phyloP scores from a whole-genome alignment of 805 yeast genomes.

The Schwanniomyces polymorphus region DNA sequence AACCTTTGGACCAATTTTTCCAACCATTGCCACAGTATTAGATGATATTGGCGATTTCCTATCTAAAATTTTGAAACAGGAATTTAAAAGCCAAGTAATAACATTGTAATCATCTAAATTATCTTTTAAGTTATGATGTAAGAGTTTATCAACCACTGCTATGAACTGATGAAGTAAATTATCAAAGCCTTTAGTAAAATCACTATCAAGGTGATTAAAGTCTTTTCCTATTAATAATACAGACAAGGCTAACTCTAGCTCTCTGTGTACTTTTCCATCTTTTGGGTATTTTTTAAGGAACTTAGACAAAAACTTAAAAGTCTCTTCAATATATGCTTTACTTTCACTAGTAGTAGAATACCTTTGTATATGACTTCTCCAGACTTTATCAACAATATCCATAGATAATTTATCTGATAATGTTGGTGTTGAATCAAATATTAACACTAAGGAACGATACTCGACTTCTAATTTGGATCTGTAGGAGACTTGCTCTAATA shows the following conservation, averaged over 20 bases:
- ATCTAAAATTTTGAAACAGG: conserved; percentile 15
- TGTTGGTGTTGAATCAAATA: conserved; percentile 11
- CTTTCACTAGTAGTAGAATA: conserved; percentile 25
- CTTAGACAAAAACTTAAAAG: conserved; percentile 13
- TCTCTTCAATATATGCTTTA: conserved; percentile 16
- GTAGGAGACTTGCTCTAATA: conserved; percentile 53
- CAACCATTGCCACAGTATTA: conserved; percentile 3
- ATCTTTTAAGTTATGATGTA: background rate
- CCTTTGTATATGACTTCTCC: conserved; percentile 43
- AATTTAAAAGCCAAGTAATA: conserved; percentile 27
- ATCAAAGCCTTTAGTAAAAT: background rate
- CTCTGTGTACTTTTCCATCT: conserved; percentile 1
- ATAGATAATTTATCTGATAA: background rate
- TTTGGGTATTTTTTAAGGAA: conserved; percentile 4
- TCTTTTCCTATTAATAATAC: conserved; percentile 5
- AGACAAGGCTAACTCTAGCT: conserved; percentile 9
- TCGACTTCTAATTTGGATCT: conserved; percentile 53
- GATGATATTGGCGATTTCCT: background rate
- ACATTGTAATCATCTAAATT: background rate
- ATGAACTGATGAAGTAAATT: conserved; percentile 1
- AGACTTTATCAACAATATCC: conserved; percentile 34
- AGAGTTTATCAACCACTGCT: background rate
- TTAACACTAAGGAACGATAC: conserved; percentile 16
- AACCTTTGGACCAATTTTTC: conserved; percentile 8
- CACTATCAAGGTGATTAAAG: background rate